Percentiles rank a stretch among this genome's conserved stretches.
phyloP scores from a whole-genome alignment of 805 yeast genomes.

The Metschnikowia continentalis region DNA sequence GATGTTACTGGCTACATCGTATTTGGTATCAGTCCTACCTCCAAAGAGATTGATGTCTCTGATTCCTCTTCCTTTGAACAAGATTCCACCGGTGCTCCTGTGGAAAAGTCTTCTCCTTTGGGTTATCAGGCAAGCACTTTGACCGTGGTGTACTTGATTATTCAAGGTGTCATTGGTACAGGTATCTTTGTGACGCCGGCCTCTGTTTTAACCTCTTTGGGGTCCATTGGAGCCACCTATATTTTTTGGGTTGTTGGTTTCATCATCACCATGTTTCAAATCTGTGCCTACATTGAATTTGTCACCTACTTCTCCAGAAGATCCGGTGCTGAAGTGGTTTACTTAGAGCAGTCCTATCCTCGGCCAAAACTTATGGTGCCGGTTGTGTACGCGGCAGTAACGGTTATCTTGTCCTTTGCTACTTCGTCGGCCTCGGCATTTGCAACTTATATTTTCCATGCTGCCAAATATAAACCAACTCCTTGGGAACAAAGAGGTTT shows the following conservation, averaged over 20 bases:
- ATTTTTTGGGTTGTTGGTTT: constrained; percentile 43
- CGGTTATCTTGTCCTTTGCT: constrained; percentile 32
- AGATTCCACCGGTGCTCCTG: constrained; percentile 36
- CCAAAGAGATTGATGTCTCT: not conserved
- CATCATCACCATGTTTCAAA: constrained; percentile 34
- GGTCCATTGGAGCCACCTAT: constrained; percentile 42
- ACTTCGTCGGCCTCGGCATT: constrained; percentile 37
- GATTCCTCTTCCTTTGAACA: constrained; percentile 12
- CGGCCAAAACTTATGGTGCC: constrained; percentile 32
- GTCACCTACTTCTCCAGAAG: constrained; percentile 35
- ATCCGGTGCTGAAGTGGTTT: constrained; percentile 37
- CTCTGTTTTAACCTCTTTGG: constrained; percentile 45
- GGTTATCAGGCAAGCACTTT: constrained; percentile 34
- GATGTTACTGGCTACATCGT: constrained; percentile 8
- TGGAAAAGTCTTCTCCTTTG: constrained; percentile 35
- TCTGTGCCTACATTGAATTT: constrained; percentile 38
- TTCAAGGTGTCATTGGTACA: constrained; percentile 71
- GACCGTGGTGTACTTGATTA: constrained; percentile 59
- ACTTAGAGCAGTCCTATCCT: constrained; percentile 37
- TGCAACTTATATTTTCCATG: constrained; percentile 29
- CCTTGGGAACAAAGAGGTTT: constrained; percentile 36
- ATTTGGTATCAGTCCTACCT: constrained; percentile 11
- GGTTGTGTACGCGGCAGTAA: constrained; percentile 36
- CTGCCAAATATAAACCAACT: constrained; percentile 26
- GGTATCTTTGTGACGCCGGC: constrained; percentile 74